Conservation (phyloP, 225 moss, liverwort and hornwort genomes). For the Polytrichum formosum region DNA sequence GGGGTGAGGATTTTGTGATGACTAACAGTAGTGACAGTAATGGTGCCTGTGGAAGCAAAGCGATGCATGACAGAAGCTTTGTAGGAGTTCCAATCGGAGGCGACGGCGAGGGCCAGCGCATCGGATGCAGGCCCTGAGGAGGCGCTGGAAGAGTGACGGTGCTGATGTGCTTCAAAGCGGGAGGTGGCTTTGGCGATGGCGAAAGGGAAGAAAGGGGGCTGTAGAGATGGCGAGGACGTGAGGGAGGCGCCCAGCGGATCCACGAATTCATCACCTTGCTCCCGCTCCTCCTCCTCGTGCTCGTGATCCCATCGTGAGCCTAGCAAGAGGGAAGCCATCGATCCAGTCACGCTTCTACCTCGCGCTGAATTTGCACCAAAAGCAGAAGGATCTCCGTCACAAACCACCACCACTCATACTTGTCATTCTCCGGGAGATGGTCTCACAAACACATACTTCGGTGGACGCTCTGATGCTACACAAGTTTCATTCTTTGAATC, state of each 20-base stretch:
- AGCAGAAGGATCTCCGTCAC: too few species aligned
- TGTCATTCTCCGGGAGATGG: too few species aligned
- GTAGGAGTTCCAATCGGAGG: slow-evolving; percentile 85
- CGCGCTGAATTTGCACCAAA: too few species aligned
- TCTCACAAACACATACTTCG: too few species aligned
- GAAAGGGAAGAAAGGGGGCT: too few species aligned
- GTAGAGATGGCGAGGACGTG: not conserved
- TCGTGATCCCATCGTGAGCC: too few species aligned
- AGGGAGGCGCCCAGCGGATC: slow-evolving; percentile 2
- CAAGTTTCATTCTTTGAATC: too few species aligned
- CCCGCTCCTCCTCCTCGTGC: not conserved
- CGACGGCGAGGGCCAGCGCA: slow-evolving; percentile 71
- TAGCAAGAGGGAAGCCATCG: too few species aligned
- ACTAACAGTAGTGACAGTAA: slow-evolving; percentile 80
- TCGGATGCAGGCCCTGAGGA: slow-evolving; percentile 59
- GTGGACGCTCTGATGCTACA: too few species aligned
- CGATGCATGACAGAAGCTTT: slow-evolving; percentile 90
- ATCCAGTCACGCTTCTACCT: too few species aligned
- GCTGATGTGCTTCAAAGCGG: slow-evolving; percentile 3
- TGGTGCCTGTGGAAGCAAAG: slow-evolving; percentile 94
- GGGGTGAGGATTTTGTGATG: not conserved
- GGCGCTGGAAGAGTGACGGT: slow-evolving; percentile 48
- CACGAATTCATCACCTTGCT: not conserved
- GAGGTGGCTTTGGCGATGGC: not conserved
- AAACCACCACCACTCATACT: too few species aligned